These are phyloP conservation scores for Melastoma malabathricum DNA, from an alignment of 345 rosid species.

Conservation along the genomic window DNA sequence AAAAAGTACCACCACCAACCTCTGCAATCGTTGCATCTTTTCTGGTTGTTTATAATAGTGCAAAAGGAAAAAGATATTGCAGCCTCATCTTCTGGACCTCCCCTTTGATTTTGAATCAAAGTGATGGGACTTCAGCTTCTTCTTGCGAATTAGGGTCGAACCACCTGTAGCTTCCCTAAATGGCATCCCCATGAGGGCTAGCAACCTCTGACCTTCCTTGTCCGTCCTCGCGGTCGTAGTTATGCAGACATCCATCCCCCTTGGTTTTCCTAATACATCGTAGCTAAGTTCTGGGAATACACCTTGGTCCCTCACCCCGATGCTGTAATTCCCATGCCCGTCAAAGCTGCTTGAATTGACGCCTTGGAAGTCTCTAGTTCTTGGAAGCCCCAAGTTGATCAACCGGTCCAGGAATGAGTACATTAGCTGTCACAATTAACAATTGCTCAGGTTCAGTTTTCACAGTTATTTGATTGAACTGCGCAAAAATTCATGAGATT, in stretches of 20 bases:
- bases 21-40: too few relatives aligned
- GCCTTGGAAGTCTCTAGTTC: conserved; percentile 92
- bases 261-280: conserved; percentile 54
- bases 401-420: conserved; percentile 82
- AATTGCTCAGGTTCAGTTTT: not conserved
- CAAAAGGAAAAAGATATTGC: too few relatives aligned
- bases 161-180: conserved; percentile 49
- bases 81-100: conserved; percentile 33
- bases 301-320: conserved; percentile 71
- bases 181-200: conserved; percentile 96
- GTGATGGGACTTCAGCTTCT: conserved; percentile 73
- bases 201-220: conserved; percentile 61
- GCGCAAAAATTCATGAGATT: too few relatives aligned
- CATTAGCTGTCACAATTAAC: conserved; percentile 45
- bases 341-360: conserved; percentile 74
- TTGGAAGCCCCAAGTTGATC: conserved; percentile 82
- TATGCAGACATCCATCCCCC: conserved; percentile 94
- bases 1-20: too few relatives aligned
- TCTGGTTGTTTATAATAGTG: too few relatives aligned
- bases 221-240: conserved; percentile 69
- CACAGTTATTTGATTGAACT: too few relatives aligned
- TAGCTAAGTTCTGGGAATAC: conserved; percentile 77
- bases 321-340: conserved; percentile 82
- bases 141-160: conserved; percentile 30
- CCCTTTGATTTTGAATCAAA: conserved; percentile 56